phyloP scores from a whole-genome alignment of 2,329 filamentous ascomycete genomes.

The Domatiomyces globalis region DNA sequence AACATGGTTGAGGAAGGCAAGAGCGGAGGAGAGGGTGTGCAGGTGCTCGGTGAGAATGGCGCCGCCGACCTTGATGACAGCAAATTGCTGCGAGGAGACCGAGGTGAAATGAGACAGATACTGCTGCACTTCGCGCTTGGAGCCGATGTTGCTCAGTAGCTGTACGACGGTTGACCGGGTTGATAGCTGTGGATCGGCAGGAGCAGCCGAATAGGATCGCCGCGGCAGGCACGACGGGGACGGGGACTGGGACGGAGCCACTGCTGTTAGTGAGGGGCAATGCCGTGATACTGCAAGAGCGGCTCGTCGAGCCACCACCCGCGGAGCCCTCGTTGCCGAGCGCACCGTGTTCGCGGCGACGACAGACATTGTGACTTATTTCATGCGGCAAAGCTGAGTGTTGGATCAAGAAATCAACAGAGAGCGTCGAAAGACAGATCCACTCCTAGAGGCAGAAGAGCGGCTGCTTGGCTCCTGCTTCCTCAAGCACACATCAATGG shows the following conservation, averaged over 20 bases:
- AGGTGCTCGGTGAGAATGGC: conserved; percentile 91
- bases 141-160: conserved; percentile 87
- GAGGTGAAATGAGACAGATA: conserved; percentile 96
- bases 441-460: neutral
- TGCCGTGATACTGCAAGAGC: conserved; percentile 27
- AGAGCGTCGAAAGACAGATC: neutral
- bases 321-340: neutral
- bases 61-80: conserved; percentile 94
- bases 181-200: conserved; percentile 39
- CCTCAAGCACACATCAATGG: neutral
- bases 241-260: neutral
- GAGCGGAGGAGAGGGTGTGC: conserved; percentile 73
- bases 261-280: conserved; percentile 17
- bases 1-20: conserved; percentile 88
- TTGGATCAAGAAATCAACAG: neutral
- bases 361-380: conserved; percentile 1
- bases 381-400: conserved; percentile 15
- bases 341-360: neutral
- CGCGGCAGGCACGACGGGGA: conserved; percentile 18
- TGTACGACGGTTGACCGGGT: conserved; percentile 74
- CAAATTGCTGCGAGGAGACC: conserved; percentile 91
- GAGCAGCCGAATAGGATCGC: conserved; percentile 31
- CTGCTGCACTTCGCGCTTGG: conserved; percentile 90
- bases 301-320: conserved; percentile 9
- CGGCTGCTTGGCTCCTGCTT: neutral